These are phyloP conservation scores for Theileria luwenshuni DNA, from an alignment of 169 alveolate genomes.

Conservation along the genomic window DNA sequence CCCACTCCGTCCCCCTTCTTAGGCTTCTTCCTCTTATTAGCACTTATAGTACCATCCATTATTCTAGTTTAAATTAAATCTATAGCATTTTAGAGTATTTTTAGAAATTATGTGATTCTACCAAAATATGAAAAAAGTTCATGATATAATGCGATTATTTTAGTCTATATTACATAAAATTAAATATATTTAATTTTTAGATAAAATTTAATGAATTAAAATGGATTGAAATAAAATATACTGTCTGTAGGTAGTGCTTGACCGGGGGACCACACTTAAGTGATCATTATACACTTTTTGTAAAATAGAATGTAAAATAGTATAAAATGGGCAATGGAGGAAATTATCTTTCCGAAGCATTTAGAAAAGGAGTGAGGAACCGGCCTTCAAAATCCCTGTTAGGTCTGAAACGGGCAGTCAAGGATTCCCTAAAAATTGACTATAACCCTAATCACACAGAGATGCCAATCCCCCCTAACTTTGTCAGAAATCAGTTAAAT, in stretches of 20 bases:
- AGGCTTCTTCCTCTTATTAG: slow-evolving; percentile 38
- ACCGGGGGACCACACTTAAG: neutral
- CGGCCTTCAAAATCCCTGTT: neutral
- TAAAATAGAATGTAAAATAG: neutral
- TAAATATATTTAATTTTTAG: neutral
- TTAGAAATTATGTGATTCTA: neutral
- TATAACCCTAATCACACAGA: neutral
- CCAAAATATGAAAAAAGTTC: neutral
- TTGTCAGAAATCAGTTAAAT: neutral
- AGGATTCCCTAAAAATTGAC: neutral
- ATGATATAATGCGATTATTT: neutral
- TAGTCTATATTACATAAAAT: neutral
- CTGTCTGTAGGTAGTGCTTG: neutral
- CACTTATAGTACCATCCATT: slow-evolving; percentile 32
- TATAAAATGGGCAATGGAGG: neutral
- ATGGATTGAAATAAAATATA: too few species aligned
- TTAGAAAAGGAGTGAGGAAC: neutral
- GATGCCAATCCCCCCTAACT: neutral
- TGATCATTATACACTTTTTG: neutral
- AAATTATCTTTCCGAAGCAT: neutral
- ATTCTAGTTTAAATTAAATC: slow-evolving; percentile 33
- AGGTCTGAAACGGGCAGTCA: neutral
- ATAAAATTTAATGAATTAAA: neutral
- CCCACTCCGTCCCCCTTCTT: slow-evolving; percentile 59
- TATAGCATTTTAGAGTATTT: neutral